Base-by-base conservation (phyloP, 2,329 filamentous ascomycete species). In the Apiospora koreana region DNA sequence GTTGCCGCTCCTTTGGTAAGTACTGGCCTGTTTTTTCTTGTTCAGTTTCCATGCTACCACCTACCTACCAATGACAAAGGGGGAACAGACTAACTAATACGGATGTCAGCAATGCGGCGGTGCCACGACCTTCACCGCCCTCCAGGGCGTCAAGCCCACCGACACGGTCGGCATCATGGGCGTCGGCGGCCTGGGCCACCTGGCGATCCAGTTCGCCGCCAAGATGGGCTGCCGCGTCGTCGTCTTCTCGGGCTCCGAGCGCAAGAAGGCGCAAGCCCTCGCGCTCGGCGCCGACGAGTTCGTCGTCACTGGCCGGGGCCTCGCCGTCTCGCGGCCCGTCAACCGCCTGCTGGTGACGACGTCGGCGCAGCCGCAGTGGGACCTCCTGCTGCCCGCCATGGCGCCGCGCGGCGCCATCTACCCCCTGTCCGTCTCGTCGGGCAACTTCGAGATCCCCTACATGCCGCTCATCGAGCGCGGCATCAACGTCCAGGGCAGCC, bases 151-250 rank as follows among this genome's bases (percentile, higher is more conserved):
- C 8, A 69, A 72, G 68, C 75, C 80, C 7, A 78, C 75, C 64
- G 81, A 83, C 67, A 80, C 79, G 1, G 81, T 86, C 31, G 84
- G 81, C 28, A 76, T 85, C 73, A 83, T 93, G 50, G 91, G 90
- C 65, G 83, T 93, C 64, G 87, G 92, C 69, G 91, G 91, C 25
- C 83, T 92, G 3, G 90, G 90, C 4, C 90, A 92, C 77, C 77
- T 92, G 45, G 90, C 90, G 7, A 91, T 93, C 72, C 89, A 92
- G 77, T 92, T 91, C 75, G 90, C 90, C 0, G 82, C 85, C 50
- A 91, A 91, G 82, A 90, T 92, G 87, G 91, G 90, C 35, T 90
- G 86, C 79, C 84, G 87, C 43, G 88, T 92, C 16, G 85, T 91
- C 48, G 91, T 91, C 9, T 85, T 93, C n/a, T n/a, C n/a, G n/a